phyloP scores from a whole-genome alignment of 2,329 filamentous ascomycete species.

The Trichoderma oligosporum region DNA sequence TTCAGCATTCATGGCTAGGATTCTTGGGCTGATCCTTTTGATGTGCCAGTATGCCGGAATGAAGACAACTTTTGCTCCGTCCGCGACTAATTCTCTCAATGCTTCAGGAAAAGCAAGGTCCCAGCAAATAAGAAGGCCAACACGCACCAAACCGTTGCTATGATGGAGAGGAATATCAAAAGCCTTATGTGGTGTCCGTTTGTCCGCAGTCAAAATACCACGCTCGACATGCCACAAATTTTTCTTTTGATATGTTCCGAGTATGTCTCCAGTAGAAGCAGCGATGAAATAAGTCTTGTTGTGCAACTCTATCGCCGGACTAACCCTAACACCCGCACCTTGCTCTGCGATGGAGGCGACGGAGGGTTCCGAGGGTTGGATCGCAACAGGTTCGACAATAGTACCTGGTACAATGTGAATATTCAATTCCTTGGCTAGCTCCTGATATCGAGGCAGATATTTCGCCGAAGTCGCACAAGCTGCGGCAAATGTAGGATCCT shows the following conservation, averaged over 20 bases:
- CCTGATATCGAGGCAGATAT: neutral
- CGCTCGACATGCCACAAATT: conserved; percentile 7
- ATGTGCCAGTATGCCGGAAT: conserved; percentile 11
- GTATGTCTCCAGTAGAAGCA: neutral
- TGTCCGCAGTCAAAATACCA: neutral
- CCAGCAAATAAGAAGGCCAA: conserved; percentile 5
- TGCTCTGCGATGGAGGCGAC: neutral
- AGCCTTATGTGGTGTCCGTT: neutral
- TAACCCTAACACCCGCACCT: neutral
- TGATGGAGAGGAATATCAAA: neutral
- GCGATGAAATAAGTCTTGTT: conserved; percentile 7
- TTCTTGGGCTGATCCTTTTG: neutral
- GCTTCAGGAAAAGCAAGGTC: conserved; percentile 1
- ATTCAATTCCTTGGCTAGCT: neutral
- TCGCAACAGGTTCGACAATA: conserved; percentile 2
- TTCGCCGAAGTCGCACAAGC: neutral
- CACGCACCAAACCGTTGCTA: neutral
- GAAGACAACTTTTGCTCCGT: neutral
- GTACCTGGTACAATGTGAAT: conserved; percentile 4
- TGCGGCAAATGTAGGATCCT: neutral
- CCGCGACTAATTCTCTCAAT: neutral
- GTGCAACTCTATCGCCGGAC: neutral
- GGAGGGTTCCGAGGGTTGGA: neutral
- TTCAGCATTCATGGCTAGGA: neutral
- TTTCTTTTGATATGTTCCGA: conserved; percentile 2